Evolutionary conservation across 352 stramenopile species (phyloP), one percentile per base, ranked within the genome.

Genomic region (Phytophthora tentaculata): DNA sequence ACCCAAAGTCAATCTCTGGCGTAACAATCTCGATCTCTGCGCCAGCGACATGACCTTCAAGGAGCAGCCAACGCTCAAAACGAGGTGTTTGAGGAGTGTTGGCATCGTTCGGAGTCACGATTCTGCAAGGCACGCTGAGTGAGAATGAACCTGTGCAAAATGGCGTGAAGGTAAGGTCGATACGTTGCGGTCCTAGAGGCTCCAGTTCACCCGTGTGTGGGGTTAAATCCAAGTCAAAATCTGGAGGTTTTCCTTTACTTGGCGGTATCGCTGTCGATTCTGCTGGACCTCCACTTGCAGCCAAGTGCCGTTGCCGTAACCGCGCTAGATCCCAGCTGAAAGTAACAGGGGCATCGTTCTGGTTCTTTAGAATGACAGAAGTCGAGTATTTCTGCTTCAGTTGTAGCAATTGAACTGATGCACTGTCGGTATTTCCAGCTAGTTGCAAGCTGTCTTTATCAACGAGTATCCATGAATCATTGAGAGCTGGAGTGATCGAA

Each of bases 1-100:
- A 74, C 0, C 87, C 87, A 59, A 95, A 95, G 60, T 95, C 84
- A 20, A 95, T 66, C 52, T 95, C 83, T 0, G 62, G 35, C 1
- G 67, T 74, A 12, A 79, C 32, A 22, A 95, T 80, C 14, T 79
- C 63, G 5, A 95, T 76, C 26, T 79, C 56, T 5, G 80, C 69
- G 1, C 23, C 51, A 14, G 70, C 71, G 14, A 93, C 80, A 0
- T 50, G 26, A 6, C 83, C 86, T 69, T 89, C 74, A 10, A 91
- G 59, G 23, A 84, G 67, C 57, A 92, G 24, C 79, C 77, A 89
- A 1, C 79, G 82, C 49, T 83, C 73, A 48, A 85, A 83, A 0
- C 8, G 22, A 5, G 65, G n/a, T 6, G 39, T 19, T 1, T 57
- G 16, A 17, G 8, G 5, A 6, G 41, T 19, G 22, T 58, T 58